phyloP scores from a whole-genome alignment of 176 grass and related monocot species.

The Leersia perrieri region DNA sequence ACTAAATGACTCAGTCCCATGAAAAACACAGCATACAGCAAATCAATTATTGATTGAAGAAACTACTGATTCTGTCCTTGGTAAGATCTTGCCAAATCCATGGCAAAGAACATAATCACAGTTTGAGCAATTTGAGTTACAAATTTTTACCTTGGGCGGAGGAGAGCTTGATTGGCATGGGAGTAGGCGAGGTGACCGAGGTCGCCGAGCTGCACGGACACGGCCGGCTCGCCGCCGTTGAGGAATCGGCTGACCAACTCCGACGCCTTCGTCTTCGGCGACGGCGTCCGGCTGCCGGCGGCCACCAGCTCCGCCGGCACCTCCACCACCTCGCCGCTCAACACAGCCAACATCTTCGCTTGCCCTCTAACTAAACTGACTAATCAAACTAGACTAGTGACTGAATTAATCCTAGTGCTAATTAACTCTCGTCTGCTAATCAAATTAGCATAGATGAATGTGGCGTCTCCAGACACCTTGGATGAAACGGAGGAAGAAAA shows the following conservation, averaged over 20 bases:
- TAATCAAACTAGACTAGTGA: not conserved
- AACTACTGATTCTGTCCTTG: not conserved
- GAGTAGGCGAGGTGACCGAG: conserved; percentile 71
- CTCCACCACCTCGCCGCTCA: conserved; percentile 87
- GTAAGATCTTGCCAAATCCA: not conserved
- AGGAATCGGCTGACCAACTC: conserved; percentile 78
- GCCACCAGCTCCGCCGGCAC: conserved; percentile 87
- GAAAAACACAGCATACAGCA: not conserved
- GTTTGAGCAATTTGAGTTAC: not conserved
- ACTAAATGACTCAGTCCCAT: not conserved
- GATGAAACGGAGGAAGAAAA: not conserved
- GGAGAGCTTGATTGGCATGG: conserved; percentile 64
- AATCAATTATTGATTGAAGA: too few species aligned
- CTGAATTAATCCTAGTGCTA: not conserved
- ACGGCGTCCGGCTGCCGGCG: conserved; percentile 87
- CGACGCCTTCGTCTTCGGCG: conserved; percentile 74
- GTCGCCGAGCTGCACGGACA: conserved; percentile 61
- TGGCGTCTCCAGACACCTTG: conserved; percentile 29
- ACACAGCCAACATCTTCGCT: conserved; percentile 80
- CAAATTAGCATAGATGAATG: not conserved
- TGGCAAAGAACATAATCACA: not conserved
- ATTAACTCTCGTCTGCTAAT: not conserved
- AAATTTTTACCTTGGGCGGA: conserved; percentile 58
- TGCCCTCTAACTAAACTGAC: not conserved
- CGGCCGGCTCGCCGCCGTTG: conserved; percentile 37